Conservation (phyloP, 345 rosid genomes). For the Acer campestre region DNA sequence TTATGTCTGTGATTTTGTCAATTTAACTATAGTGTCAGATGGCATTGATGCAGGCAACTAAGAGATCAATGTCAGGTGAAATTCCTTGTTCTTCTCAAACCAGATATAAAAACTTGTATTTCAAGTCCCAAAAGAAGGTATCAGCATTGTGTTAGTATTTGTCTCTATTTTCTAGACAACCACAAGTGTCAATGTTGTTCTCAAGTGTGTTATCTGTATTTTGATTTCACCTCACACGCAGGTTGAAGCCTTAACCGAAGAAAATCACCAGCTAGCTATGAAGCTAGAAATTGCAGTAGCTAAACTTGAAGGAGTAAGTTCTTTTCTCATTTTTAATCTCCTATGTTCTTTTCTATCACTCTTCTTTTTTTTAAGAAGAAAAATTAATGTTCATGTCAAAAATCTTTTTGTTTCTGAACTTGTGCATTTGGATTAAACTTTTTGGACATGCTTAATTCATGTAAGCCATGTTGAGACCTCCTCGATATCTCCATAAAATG, state of each 20-base stretch:
- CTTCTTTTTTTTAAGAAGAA: not conserved
- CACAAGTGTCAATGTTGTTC: not conserved
- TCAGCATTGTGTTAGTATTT: not conserved
- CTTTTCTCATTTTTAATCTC: not conserved
- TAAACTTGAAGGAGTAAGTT: constrained; percentile 37
- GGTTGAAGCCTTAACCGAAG: constrained; percentile 34
- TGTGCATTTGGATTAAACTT: not conserved
- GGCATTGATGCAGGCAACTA: constrained; percentile 19
- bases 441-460: not conserved
- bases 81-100: constrained; percentile 19
- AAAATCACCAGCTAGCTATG: constrained; percentile 33
- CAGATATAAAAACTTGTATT: constrained; percentile 43
- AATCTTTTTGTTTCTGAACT: not conserved
- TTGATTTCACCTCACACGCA: constrained; percentile 5
- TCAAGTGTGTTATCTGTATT: not conserved
- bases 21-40: constrained; percentile 1
- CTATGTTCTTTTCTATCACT: not conserved
- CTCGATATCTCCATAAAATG: not conserved
- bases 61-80: constrained; percentile 15
- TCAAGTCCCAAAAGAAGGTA: constrained; percentile 59
- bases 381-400: not conserved
- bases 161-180: not conserved
- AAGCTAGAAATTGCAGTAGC: constrained; percentile 35
- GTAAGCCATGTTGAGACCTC: not conserved
- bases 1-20: not conserved